Base-by-base conservation (phyloP, 2,329 filamentous ascomycete species). In the Ophiostoma sp. region DNA sequence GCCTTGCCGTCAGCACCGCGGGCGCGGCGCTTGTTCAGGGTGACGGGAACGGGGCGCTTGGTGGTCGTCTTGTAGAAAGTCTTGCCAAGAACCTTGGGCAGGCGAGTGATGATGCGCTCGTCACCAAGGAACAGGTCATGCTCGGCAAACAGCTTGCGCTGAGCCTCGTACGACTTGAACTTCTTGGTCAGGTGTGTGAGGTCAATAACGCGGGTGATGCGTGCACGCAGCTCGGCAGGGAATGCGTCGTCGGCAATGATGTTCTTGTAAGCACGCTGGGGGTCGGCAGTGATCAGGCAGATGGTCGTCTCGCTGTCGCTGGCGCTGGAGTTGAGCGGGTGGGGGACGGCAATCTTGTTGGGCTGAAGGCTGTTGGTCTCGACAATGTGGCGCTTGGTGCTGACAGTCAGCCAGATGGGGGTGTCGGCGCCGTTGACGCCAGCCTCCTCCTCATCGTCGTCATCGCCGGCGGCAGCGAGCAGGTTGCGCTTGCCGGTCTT, bases 111-210 rank as follows among this genome's bases (percentile, higher is more conserved):
- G 76, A 99, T 91, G 67, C 95, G 86, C 77, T 97, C 92, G 79
- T 99, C 95, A 68, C 91, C 94, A 71, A 99, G 85, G 82, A 99
- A 98, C 70, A 98, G 83, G 78, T 98, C 95, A 80, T 97, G 93
- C 79, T 97, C 92, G 64, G 88, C 83, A 73, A 90, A 86, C 48
- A 99, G 86, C 79, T 95, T 92, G 74, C 95, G 86, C 80, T 92
- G 89, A 69, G 88, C 88, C 82, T 99, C 95, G 80, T 92, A 99
- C 72, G 91, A 87, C 83, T 91, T 89, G 85, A 91, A 97, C 82
- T 95, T 94, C 75, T 89, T 86, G 77, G 82, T 82, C 73, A 99
- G 84, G 80, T 98, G 96, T 76, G 86, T 85, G 74, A 94, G 82
- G 76, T 93, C 93, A 76, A 98, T 90, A 65, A 99, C 86, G 74